A percentile compares a stretch with the other conserved stretches of the same genome.
These are phyloP conservation scores for Huntiella decipiens DNA, from an alignment of 2,329 filamentous ascomycete species.

Conservation along the genomic window DNA sequence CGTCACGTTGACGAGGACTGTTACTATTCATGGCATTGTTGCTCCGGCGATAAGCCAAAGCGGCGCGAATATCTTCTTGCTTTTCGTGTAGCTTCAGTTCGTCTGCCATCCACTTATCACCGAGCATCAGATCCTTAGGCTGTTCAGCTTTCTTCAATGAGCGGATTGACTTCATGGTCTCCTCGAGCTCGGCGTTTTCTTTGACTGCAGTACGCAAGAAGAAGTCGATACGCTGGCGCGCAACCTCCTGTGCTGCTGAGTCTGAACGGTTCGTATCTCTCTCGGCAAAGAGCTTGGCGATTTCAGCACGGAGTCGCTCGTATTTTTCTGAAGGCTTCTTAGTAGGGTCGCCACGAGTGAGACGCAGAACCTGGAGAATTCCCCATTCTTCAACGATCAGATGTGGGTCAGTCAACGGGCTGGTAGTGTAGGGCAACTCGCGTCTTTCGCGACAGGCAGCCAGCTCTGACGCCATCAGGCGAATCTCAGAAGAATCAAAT, in stretches of 20 bases:
- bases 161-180: background rate
- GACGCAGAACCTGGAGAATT: conserved; percentile 16
- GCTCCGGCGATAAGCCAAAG: background rate
- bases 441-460: conserved; percentile 17
- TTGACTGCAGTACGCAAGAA: conserved; percentile 16
- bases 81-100: conserved; percentile 4
- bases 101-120: conserved; percentile 21
- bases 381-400: conserved; percentile 18
- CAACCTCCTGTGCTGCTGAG: conserved; percentile 13
- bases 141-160: background rate
- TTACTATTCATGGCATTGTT: background rate
- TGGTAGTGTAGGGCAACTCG: conserved; percentile 18
- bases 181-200: conserved; percentile 13
- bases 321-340: conserved; percentile 14
- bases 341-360: conserved; percentile 13
- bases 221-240: conserved; percentile 14
- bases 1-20: background rate
- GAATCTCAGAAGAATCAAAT: conserved; percentile 14
- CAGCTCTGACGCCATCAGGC: conserved; percentile 18
- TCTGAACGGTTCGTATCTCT: conserved; percentile 17
- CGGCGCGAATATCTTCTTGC: background rate
- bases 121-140: conserved; percentile 12
- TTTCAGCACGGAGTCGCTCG: conserved; percentile 16
- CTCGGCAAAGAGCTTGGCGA: conserved; percentile 19
- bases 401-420: conserved; percentile 15